Percentiles rank a stretch among this genome's conserved stretches.
Evolutionary conservation across 163 green algal genomes (phyloP).

Genomic region (Scenedesmus sp.): DNA sequence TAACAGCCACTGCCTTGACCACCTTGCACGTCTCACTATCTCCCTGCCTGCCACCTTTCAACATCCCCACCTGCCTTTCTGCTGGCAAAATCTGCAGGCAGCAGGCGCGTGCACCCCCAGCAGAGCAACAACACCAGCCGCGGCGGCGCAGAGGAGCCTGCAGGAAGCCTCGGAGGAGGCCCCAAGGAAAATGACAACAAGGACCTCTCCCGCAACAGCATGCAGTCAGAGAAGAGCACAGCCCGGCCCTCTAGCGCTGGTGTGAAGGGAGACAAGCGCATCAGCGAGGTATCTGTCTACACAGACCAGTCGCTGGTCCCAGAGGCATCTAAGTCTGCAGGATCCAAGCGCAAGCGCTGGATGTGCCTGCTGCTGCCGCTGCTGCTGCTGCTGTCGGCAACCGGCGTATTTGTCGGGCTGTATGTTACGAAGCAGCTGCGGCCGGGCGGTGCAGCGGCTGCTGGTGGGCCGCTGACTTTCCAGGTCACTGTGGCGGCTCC

Average conservation of each 20-base stretch:
- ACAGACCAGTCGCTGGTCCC: not conserved
- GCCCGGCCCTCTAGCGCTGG: not conserved
- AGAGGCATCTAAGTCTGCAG: too few species aligned
- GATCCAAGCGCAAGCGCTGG: not conserved
- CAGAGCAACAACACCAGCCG: not conserved
- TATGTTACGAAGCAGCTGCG: constrained; percentile 10
- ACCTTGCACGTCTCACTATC: too few species aligned
- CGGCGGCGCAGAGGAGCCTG: not conserved
- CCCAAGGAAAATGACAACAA: not conserved
- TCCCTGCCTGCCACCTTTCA: not conserved
- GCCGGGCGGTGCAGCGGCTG: not conserved
- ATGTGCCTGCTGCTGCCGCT: constrained; percentile 4
- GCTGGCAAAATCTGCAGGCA: not conserved
- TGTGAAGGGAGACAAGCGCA: not conserved
- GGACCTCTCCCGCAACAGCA: not conserved
- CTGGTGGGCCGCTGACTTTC: not conserved
- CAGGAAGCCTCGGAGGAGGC: not conserved
- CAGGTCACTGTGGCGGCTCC: constrained; percentile 13
- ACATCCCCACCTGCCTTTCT: too few species aligned
- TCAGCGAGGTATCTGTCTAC: not conserved
- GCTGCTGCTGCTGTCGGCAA: not conserved
- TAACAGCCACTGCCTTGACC: too few species aligned
- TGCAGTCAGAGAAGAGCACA: not conserved
- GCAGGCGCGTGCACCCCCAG: not conserved
- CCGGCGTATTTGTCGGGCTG: not conserved